phyloP scores from a whole-genome alignment of 805 yeast genomes.

The Naumovozyma baii region DNA sequence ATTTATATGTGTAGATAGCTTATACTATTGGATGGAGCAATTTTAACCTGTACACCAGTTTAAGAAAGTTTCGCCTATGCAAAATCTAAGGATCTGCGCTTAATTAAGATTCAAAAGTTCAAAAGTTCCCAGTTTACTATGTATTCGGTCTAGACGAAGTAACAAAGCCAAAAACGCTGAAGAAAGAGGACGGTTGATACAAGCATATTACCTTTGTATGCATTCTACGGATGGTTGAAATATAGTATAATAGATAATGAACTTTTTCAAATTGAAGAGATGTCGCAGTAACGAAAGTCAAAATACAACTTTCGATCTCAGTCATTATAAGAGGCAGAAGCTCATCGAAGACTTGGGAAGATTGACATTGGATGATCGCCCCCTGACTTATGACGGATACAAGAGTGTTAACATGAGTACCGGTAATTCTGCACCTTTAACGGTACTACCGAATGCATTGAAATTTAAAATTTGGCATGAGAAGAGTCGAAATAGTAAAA shows the following conservation, averaged over 20 bases:
- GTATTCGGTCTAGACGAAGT: too few species aligned
- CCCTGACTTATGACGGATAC: background rate
- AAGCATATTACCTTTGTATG: too few species aligned
- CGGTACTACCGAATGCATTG: background rate
- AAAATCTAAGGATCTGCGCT: too few species aligned
- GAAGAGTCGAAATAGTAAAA: conserved; percentile 2
- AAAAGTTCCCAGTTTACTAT: too few species aligned
- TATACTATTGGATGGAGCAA: too few species aligned
- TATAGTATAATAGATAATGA: conserved; percentile 3
- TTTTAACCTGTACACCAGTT: too few species aligned
- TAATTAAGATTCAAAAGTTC: too few species aligned
- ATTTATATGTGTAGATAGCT: too few species aligned
- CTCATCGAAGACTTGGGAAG: conserved; percentile 28
- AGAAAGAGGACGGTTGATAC: too few species aligned
- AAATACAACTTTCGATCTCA: conserved; percentile 2
- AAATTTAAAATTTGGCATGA: background rate
- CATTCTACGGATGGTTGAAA: background rate
- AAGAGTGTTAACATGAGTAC: background rate
- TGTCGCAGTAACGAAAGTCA: conserved; percentile 6
- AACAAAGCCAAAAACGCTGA: too few species aligned
- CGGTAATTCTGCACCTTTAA: background rate
- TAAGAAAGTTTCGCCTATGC: too few species aligned
- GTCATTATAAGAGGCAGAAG: conserved; percentile 28
- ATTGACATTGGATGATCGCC: conserved; percentile 14
- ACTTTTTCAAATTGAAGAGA: conserved; percentile 19